Evolutionary conservation across 164 flowering plant genomes (phyloP).

Genomic region (Berberis vulgaris): DNA sequence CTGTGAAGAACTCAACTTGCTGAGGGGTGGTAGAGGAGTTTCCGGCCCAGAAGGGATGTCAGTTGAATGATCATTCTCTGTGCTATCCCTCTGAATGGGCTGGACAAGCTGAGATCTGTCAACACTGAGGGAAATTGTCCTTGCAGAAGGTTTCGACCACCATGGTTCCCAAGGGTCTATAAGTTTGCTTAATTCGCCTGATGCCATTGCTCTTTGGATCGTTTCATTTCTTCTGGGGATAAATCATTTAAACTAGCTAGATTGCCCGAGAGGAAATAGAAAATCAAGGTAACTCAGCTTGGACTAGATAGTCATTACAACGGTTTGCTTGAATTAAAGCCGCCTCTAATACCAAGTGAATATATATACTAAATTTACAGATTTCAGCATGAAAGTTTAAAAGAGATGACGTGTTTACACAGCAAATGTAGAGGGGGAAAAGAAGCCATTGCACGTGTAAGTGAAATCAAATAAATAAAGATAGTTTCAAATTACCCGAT

Average conservation of each 20-base stretch:
- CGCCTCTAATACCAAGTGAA: not conserved
- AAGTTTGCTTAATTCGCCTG: slow-evolving; percentile 84
- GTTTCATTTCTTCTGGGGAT: slow-evolving; percentile 53
- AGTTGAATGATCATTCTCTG: slow-evolving; percentile 15
- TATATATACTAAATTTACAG: not conserved
- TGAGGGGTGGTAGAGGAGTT: slow-evolving; percentile 46
- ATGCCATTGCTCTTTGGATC: slow-evolving; percentile 73
- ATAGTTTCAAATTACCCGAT: slow-evolving; percentile 29
- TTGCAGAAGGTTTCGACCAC: slow-evolving; percentile 82
- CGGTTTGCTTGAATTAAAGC: not conserved
- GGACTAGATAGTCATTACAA: not conserved
- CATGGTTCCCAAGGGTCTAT: slow-evolving; percentile 94
- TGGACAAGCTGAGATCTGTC: slow-evolving; percentile 63
- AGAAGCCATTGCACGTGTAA: not conserved
- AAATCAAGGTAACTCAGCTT: not conserved
- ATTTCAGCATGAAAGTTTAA: too few relatives aligned
- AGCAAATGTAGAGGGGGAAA: not conserved
- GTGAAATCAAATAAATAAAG: not conserved
- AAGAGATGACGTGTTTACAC: not conserved
- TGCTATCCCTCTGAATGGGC: slow-evolving; percentile 25
- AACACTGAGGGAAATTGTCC: slow-evolving; percentile 40
- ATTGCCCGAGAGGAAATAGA: slow-evolving; percentile 34
- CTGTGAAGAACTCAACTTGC: slow-evolving; percentile 38
- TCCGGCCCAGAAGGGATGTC: slow-evolving; percentile 78
- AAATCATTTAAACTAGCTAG: slow-evolving; percentile 56